Percentiles rank a stretch among this genome's conserved stretches.
These are phyloP conservation scores for Teratosphaeria gauchensis DNA, from an alignment of 2,329 filamentous ascomycete species.

Conservation along the genomic window DNA sequence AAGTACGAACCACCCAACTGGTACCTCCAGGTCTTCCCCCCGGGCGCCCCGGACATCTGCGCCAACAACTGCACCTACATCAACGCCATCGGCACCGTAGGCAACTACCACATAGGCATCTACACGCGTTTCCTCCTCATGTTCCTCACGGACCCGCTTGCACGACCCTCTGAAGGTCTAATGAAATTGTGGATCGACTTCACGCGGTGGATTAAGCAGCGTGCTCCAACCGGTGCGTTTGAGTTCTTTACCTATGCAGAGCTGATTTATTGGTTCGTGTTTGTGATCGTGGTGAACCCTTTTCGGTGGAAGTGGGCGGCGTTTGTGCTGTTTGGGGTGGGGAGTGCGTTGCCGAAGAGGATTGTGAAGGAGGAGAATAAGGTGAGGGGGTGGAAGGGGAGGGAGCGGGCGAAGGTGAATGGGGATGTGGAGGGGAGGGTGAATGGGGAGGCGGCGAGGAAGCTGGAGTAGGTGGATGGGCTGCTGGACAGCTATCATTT, in stretches of 20 bases:
- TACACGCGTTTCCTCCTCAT: constrained; percentile 79
- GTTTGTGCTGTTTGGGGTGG: constrained; percentile 73
- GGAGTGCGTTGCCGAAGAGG: constrained; percentile 53
- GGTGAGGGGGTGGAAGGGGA: constrained; percentile 38
- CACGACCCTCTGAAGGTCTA: constrained; percentile 59
- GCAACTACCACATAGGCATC: constrained; percentile 84
- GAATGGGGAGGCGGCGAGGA: neutral
- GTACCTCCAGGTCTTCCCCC: constrained; percentile 82
- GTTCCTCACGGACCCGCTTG: constrained; percentile 72
- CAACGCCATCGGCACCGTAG: constrained; percentile 69
- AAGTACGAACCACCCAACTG: constrained; percentile 74
- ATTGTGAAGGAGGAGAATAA: constrained; percentile 59
- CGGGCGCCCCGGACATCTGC: constrained; percentile 60
- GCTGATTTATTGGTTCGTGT: constrained; percentile 75
- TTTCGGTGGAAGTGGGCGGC: constrained; percentile 85
- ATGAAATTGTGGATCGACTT: constrained; percentile 85
- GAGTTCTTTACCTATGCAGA: constrained; percentile 88
- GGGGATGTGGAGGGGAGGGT: too few species aligned
- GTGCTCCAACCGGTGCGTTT: constrained; percentile 64
- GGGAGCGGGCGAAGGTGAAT: neutral
- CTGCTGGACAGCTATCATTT: too few species aligned
- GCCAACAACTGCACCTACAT: constrained; percentile 79
- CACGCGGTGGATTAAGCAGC: constrained; percentile 60
- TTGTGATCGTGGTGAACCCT: constrained; percentile 68
- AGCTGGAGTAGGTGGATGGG: neutral